Conservation (phyloP, 78 protist genomes). For the Planoprotostelium fungivorum region DNA sequence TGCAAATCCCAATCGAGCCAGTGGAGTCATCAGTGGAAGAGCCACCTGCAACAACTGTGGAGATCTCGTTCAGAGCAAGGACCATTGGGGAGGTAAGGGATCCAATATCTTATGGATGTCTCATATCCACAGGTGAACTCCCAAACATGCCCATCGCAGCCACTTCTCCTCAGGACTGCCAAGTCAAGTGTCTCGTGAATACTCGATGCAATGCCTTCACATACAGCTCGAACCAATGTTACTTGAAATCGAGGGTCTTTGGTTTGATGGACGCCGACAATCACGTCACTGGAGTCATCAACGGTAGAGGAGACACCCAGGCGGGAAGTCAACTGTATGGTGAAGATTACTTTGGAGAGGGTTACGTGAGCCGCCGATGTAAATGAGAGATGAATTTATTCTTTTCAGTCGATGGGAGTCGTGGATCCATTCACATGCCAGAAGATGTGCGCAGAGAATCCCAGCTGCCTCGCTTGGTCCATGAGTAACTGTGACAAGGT, state of each 20-base stretch:
- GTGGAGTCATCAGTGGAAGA: not conserved
- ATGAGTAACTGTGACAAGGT: not conserved
- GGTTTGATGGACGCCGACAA: not conserved
- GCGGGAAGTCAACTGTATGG: not conserved
- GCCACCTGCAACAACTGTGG: not conserved
- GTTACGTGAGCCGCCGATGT: not conserved
- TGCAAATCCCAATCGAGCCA: not conserved
- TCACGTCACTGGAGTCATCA: not conserved
- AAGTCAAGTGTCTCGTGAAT: not conserved
- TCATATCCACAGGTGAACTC: too few relatives aligned
- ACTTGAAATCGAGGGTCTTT: not conserved
- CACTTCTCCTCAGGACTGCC: not conserved
- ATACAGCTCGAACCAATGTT: not conserved
- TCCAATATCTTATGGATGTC: too few relatives aligned
- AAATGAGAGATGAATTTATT: not conserved
- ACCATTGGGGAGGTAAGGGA: not conserved
- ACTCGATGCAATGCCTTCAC: not conserved
- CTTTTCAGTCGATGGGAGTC: not conserved
- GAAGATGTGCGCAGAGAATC: not conserved
- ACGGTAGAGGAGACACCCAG: not conserved
- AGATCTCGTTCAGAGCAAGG: not conserved
- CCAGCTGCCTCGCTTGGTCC: not conserved
- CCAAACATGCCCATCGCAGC: not conserved
- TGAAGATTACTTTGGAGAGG: not conserved
- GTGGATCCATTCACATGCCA: too few relatives aligned